These are phyloP conservation scores for Lithospermum erythrorhizon DNA, from an alignment of 257 asterid species.

Conservation along the genomic window DNA sequence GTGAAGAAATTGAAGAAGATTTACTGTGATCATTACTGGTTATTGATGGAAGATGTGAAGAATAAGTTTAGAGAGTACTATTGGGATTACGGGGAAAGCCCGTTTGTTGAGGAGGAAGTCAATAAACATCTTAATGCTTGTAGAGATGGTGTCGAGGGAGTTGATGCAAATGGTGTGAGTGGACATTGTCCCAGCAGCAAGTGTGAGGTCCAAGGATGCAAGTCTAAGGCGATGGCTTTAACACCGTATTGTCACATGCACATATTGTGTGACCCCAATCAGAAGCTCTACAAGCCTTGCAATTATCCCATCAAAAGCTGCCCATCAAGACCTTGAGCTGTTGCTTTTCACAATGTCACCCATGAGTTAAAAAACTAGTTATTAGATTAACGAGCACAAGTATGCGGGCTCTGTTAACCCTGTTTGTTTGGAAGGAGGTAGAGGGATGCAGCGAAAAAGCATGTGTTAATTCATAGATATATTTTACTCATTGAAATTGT, in stretches of 20 bases:
- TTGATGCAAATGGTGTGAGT: not conserved
- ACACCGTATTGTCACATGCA: slow-evolving; percentile 59
- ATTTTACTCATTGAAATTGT: no score
- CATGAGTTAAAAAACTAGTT: not conserved
- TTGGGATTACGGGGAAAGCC: slow-evolving; percentile 71
- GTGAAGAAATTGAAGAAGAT: slow-evolving; percentile 46
- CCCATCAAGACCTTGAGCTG: slow-evolving; percentile 1
- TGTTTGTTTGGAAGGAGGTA: no score
- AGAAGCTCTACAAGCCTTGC: slow-evolving; percentile 80
- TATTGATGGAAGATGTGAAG: slow-evolving; percentile 75
- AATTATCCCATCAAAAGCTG: slow-evolving; percentile 63
- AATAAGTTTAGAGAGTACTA: slow-evolving; percentile 44
- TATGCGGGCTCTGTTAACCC: no score
- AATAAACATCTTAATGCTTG: slow-evolving; percentile 5
- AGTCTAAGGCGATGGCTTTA: slow-evolving; percentile 50
- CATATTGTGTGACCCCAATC: slow-evolving; percentile 57
- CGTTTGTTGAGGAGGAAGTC: slow-evolving; percentile 41
- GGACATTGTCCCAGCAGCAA: slow-evolving; percentile 1
- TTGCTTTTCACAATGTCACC: not conserved
- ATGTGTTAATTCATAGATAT: no score
- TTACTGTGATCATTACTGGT: slow-evolving; percentile 72
- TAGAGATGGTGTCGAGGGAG: not conserved
- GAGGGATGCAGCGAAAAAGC: no score
- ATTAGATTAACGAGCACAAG: no score
- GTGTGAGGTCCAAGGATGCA: slow-evolving; percentile 34